Evolutionary conservation across 2,329 filamentous ascomycete species (phyloP), one percentile per base, ranked within the genome.

Genomic region (Pseudogymnoascus sp.): DNA sequence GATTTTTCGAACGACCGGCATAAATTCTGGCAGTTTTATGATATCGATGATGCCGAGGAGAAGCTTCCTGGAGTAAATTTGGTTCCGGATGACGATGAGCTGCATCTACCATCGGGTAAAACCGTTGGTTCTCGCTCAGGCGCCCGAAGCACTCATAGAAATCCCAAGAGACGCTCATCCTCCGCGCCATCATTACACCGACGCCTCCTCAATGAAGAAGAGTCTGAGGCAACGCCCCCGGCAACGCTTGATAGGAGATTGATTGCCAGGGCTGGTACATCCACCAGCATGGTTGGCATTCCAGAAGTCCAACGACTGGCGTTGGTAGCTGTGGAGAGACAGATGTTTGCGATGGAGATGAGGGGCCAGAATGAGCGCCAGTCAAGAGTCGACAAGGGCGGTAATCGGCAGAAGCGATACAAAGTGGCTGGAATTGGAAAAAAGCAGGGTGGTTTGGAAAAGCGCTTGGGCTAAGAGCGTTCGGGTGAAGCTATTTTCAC

Each of bases 1-100:
- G 72, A 80, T 31, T 66, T 78, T 0, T 61, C 70, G 0, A 68
- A 70, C 2, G 65, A 72, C 3, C 73, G 71, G n/a, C 71, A 73
- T 0, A 77, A 80, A 43, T 75, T 73, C 11, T 67, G 69, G 23
- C 76, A 79, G 2, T 79, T 80, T 60, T 81, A 77, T 61, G 72
- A 78, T 8, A 67, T 73, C n/a, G 25, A 55, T 5, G 49, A 14
- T 33, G 8, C n/a, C 4, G n/a, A 31, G 49, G 25, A 7, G 1
- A n/a, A 33, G 9, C 2, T 12, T 14, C 8, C 2, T n/a, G 9
- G 9, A 33, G 49, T 18, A 9, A 55, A 2, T 4, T 33, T 65
- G 11, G 63, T 62, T n/a, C 33, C 60, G 1, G 69, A 73, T n/a
- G 69, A 72, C 1, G 7, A 31, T 28, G 72, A 72, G 2, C 61